A percentile compares a stretch with the other conserved stretches of the same genome.
phyloP scores from a whole-genome alignment of 495 filamentous ascomycete genomes.

The Filosporella fistucella region DNA sequence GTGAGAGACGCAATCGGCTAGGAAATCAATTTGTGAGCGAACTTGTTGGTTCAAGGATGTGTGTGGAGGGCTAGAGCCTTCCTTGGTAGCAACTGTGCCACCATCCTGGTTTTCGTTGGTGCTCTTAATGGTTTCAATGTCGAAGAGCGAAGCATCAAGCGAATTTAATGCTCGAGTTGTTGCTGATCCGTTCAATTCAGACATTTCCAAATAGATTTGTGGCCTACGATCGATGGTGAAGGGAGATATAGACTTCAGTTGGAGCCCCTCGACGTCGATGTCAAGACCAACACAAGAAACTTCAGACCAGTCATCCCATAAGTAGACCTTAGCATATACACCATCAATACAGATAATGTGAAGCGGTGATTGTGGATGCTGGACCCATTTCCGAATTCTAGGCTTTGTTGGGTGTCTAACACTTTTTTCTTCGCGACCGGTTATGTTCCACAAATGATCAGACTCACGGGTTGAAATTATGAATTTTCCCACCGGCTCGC shows the following conservation, averaged over 20 bases:
- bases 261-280: slow-evolving; percentile 6
- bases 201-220: slow-evolving; percentile 22
- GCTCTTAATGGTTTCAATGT: not conserved
- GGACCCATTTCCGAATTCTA: slow-evolving; percentile 22
- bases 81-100: not conserved
- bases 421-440: slow-evolving; percentile 1
- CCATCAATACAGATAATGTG: slow-evolving; percentile 26
- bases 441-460: slow-evolving; percentile 24
- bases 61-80: not conserved
- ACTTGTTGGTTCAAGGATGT: slow-evolving; percentile 1
- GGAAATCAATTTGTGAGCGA: slow-evolving; percentile 7
- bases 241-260: slow-evolving; percentile 17
- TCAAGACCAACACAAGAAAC: slow-evolving; percentile 15
- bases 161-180: slow-evolving; percentile 7
- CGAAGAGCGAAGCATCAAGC: not conserved
- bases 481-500: slow-evolving; percentile 17
- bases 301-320: slow-evolving; percentile 26
- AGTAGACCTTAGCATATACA: slow-evolving; percentile 17
- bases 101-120: not conserved
- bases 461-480: slow-evolving; percentile 22
- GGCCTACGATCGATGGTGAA: slow-evolving; percentile 10
- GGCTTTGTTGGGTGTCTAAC: slow-evolving; percentile 7
- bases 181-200: slow-evolving; percentile 22
- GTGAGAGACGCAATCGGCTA: slow-evolving; percentile 19
- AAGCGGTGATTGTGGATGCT: slow-evolving; percentile 13